Evolutionary conservation across 345 rosid species (phyloP), one percentile per base, ranked within the genome.

Genomic region (Chamaenerion angustifolium): DNA sequence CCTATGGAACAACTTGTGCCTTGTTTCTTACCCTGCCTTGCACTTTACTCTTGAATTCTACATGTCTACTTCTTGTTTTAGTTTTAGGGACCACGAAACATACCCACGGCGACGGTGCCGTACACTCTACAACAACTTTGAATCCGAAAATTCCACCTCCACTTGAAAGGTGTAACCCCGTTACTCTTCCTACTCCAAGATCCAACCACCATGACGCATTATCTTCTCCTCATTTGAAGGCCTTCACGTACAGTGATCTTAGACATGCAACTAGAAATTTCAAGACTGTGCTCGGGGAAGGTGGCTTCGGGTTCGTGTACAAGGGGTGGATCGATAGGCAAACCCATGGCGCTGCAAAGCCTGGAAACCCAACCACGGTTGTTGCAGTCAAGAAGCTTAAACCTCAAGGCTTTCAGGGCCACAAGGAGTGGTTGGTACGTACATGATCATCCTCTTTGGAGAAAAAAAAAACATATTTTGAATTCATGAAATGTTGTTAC

Each of bases 371-470:
- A 45, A 56, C 68, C 37, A 31, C 37, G 3, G 62, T 71, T 11
- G 70, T 88, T 64, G 88, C 90, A 14, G 77, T 88, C 27, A 88
- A 83, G 75, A 79, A 74, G 60, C 89, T 88, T 52, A 76, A 68
- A 62, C 67, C 69, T 19, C 73, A 76, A 64, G 85, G 82, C 41
- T 60, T 72, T 60, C 96, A 81, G 49, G 96, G 96, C 43, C 96
- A 88, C 42, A 76, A 81, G 62, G 94, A 81, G 71, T 88, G 96
- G 96, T 51, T 81, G 75, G 96, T 88, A 72, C 16, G 78, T 31
- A 31, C 8, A 4, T 1, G 5, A 1, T 7, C 5, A 31, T 7
- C 5, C 5, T 31, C 37, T 31, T 59, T 2, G 25, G 4, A 21
- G 3, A 21, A 21, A 21, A 21, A 21, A 2, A 21, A 21, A n/a